These are phyloP conservation scores for Dichomitus squalens DNA, from an alignment of 1,284 basidiomycete genomes.

Conservation along the genomic window DNA sequence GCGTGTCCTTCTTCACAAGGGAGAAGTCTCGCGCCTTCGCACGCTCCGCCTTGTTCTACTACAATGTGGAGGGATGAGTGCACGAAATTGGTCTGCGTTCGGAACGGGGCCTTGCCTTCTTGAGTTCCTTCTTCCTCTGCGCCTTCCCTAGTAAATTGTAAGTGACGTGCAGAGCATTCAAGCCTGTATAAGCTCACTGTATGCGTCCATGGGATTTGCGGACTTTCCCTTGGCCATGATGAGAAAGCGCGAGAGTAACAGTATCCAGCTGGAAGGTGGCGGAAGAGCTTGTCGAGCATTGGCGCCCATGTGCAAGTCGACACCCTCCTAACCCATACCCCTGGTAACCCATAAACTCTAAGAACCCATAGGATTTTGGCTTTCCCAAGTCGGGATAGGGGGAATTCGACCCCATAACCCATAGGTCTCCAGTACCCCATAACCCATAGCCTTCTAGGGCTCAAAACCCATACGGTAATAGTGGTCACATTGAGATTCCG, in stretches of 20 bases:
- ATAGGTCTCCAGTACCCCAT: too few species aligned
- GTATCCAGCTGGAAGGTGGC: neutral
- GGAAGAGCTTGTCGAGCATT: neutral
- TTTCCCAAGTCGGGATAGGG: too few species aligned
- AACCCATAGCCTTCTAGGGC: too few species aligned
- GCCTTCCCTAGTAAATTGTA: slow-evolving; percentile 66
- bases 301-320: slow-evolving; percentile 2
- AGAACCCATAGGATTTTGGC: too few species aligned
- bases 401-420: too few species aligned
- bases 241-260: neutral
- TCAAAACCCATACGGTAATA: too few species aligned
- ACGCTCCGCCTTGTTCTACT: slow-evolving; percentile 88
- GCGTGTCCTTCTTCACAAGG: slow-evolving; percentile 86
- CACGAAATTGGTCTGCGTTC: slow-evolving; percentile 1
- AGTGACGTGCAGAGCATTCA: neutral
- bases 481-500: too few species aligned
- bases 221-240: slow-evolving; percentile 82
- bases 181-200: slow-evolving; percentile 49
- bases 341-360: too few species aligned
- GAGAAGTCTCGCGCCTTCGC: slow-evolving; percentile 80
- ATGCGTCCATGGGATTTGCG: slow-evolving; percentile 85
- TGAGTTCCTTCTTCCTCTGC: slow-evolving; percentile 85
- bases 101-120: slow-evolving; percentile 63
- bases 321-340: too few species aligned
- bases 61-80: slow-evolving; percentile 27